These are phyloP conservation scores for Fusarium sp. DNA, from an alignment of 2,329 filamentous ascomycete genomes.

Conservation along the genomic window DNA sequence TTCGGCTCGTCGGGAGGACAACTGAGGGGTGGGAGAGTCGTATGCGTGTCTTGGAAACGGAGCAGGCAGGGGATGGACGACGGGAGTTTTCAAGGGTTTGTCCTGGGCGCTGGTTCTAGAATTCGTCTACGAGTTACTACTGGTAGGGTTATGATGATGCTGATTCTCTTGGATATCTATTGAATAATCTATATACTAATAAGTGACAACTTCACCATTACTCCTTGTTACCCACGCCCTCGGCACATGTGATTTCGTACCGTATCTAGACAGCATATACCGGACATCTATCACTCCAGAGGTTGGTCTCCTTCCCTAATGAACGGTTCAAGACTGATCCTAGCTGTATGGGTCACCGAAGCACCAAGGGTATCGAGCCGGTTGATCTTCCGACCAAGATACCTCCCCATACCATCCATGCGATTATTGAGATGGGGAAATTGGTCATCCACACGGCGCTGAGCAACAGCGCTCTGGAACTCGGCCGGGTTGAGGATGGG, in stretches of 20 bases:
- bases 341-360: slow-evolving; percentile 56
- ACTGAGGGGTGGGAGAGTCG: slow-evolving; percentile 21
- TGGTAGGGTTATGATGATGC: background rate
- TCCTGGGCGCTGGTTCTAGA: slow-evolving; percentile 7
- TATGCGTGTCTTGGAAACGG: slow-evolving; percentile 7
- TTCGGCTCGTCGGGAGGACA: slow-evolving; percentile 22
- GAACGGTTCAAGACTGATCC: slow-evolving; percentile 54
- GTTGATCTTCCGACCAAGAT: slow-evolving; percentile 58
- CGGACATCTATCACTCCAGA: slow-evolving; percentile 21
- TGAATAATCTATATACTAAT: slow-evolving; percentile 15
- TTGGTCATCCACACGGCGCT: slow-evolving; percentile 59
- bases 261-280: slow-evolving; percentile 4
- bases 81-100: background rate
- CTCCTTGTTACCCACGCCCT: background rate
- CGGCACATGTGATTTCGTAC: slow-evolving; percentile 24
- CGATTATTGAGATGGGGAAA: slow-evolving; percentile 67
- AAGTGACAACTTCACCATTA: slow-evolving; percentile 2
- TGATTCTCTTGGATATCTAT: slow-evolving; percentile 8
- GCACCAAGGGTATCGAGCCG: slow-evolving; percentile 60
- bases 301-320: slow-evolving; percentile 53
- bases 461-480: slow-evolving; percentile 55
- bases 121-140: background rate
- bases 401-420: slow-evolving; percentile 57
- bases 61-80: slow-evolving; percentile 4
- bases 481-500: slow-evolving; percentile 60